Conservation (phyloP, 345 rosid species). For the Chamaenerion angustifolium region DNA sequence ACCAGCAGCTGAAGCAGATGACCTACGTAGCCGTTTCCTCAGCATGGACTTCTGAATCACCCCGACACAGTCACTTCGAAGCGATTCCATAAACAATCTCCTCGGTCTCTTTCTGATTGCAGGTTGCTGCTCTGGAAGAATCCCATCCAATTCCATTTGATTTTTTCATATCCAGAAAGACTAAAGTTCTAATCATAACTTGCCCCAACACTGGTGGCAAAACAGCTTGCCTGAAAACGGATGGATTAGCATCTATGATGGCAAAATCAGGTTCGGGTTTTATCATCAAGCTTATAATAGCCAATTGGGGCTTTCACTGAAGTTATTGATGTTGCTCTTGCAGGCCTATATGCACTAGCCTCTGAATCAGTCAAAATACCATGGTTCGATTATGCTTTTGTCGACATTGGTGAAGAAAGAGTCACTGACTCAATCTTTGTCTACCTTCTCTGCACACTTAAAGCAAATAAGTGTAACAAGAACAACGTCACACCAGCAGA, state of each 20-base stretch:
- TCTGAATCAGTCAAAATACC: slow-evolving; percentile 83
- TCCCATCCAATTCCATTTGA: slow-evolving; percentile 66
- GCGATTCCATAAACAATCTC: no score
- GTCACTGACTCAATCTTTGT: slow-evolving; percentile 76
- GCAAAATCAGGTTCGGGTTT: slow-evolving; percentile 62
- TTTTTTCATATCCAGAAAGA: slow-evolving; percentile 44
- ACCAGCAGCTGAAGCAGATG: no score
- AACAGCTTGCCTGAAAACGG: slow-evolving; percentile 82
- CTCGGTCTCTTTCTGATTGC: background rate
- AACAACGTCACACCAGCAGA: no score
- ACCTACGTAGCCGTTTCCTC: no score
- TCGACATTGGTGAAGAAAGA: slow-evolving; percentile 96
- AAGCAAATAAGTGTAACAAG: slow-evolving; percentile 74
- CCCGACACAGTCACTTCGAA: no score
- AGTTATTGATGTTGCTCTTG: slow-evolving; percentile 5
- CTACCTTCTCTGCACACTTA: slow-evolving; percentile 91
- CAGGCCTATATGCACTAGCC: slow-evolving; percentile 75
- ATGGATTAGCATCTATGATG: slow-evolving; percentile 94
- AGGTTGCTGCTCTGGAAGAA: slow-evolving; percentile 43
- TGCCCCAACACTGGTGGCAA: slow-evolving; percentile 98
- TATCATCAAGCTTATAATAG: background rate
- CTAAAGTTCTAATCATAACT: slow-evolving; percentile 70
- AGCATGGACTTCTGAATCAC: no score
- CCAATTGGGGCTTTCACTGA: background rate
- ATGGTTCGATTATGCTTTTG: slow-evolving; percentile 86